Percentiles rank a stretch among this genome's conserved stretches.
These are phyloP conservation scores for Sarocladiaceae sp. DNA, from an alignment of 2,329 filamentous ascomycete genomes.

Conservation along the genomic window DNA sequence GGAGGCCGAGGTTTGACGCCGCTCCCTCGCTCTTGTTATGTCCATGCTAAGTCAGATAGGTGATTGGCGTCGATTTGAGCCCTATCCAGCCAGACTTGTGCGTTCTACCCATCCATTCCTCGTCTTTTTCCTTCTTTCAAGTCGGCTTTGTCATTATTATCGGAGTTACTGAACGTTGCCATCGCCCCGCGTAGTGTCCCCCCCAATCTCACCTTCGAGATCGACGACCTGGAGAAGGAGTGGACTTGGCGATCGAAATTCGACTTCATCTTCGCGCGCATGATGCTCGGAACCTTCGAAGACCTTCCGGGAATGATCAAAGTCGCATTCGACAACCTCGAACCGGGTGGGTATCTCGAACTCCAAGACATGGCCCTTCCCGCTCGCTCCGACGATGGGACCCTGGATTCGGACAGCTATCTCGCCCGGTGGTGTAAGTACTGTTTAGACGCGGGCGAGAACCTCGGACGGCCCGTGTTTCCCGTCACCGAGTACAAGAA, in stretches of 20 bases:
- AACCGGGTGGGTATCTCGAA: constrained; percentile 19
- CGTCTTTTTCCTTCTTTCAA: too few species aligned
- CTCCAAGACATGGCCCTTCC: constrained; percentile 16
- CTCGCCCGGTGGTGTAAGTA: constrained; percentile 21
- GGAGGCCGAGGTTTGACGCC: constrained; percentile 15
- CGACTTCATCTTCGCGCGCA: constrained; percentile 18
- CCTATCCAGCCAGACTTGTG: constrained; percentile 27
- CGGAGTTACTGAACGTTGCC: too few species aligned
- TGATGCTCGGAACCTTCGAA: constrained; percentile 16
- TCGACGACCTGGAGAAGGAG: constrained; percentile 19
- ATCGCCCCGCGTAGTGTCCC: constrained; percentile 14
- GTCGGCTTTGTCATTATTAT: too few species aligned
- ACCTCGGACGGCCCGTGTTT: constrained; percentile 21
- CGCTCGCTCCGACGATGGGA: constrained; percentile 13
- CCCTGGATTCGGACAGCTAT: constrained; percentile 14
- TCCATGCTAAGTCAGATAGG: constrained; percentile 1
- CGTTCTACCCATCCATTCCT: too few species aligned
- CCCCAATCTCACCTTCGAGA: constrained; percentile 17
- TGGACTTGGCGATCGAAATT: constrained; percentile 18
- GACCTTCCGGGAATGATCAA: constrained; percentile 17
- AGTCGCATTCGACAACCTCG: constrained; percentile 16
- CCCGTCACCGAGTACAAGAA: constrained; percentile 18
- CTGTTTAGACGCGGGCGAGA: constrained; percentile 21
- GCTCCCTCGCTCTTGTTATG: not conserved
- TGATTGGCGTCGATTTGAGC: constrained; percentile 25